A percentile compares a stretch with the other conserved stretches of the same genome.
phyloP scores from a whole-genome alignment of 495 filamentous ascomycete species.

The Pyronema omphalodes region DNA sequence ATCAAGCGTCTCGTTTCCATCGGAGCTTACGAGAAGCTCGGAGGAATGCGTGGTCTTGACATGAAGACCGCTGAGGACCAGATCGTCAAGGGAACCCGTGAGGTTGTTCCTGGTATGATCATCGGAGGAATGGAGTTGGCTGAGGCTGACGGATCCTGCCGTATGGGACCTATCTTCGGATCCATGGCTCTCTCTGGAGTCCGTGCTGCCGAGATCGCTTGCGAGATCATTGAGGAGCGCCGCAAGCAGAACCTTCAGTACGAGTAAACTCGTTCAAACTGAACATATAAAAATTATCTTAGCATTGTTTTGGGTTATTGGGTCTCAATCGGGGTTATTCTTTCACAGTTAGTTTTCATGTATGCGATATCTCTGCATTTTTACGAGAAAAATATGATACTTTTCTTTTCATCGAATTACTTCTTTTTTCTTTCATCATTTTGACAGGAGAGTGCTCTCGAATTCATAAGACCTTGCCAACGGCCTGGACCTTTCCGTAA shows the following conservation, averaged over 20 bases:
- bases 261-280: not conserved
- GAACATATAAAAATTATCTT: too few species aligned
- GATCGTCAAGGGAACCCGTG: slow-evolving; percentile 74
- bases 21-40: slow-evolving; percentile 60
- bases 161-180: slow-evolving; percentile 43
- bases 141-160: slow-evolving; percentile 53
- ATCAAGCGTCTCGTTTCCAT: slow-evolving; percentile 64
- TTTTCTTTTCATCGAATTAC: too few species aligned
- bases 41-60: slow-evolving; percentile 78
- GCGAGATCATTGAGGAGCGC: slow-evolving; percentile 57
- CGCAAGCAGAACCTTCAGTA: slow-evolving; percentile 36
- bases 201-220: slow-evolving; percentile 71
- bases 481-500: too few species aligned
- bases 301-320: too few species aligned
- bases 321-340: too few species aligned
- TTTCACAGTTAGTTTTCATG: too few species aligned
- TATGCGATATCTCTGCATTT: too few species aligned
- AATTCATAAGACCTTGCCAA: too few species aligned
- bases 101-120: slow-evolving; percentile 69
- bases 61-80: slow-evolving; percentile 81
- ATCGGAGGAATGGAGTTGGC: slow-evolving; percentile 88
- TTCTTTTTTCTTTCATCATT: too few species aligned
- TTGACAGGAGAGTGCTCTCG: too few species aligned
- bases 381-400: too few species aligned
- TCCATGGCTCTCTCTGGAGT: slow-evolving; percentile 73